Evolutionary conservation across 805 yeast genomes (phyloP).

Genomic region (Teunomyces tritomae): DNA sequence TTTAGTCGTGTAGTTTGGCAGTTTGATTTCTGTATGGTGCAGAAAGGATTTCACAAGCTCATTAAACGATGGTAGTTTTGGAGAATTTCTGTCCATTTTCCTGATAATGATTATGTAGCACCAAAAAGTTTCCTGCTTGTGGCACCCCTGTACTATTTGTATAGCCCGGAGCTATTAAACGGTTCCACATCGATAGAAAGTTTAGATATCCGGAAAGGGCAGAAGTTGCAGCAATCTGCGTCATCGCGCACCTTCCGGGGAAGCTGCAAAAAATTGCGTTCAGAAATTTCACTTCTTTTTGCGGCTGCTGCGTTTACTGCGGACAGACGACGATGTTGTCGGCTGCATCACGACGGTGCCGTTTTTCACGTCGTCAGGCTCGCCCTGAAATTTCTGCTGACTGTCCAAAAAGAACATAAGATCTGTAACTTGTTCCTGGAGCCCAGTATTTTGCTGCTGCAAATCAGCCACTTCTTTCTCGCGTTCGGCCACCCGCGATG

Average conservation of each 20-base stretch:
- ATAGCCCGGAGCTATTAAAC: neutral
- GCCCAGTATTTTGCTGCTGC: constrained; percentile 42
- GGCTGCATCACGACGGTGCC: constrained; percentile 58
- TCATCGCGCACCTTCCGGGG: neutral
- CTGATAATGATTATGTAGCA: neutral
- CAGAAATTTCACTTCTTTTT: neutral
- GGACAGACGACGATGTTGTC: constrained; percentile 8
- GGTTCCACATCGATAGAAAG: constrained; percentile 1
- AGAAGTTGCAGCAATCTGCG: constrained; percentile 1
- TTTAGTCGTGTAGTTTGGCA: neutral
- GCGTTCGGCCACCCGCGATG: constrained; percentile 22
- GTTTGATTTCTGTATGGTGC: neutral
- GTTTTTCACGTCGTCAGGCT: constrained; percentile 68
- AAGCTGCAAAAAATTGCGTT: neutral
- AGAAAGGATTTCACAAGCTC: neutral
- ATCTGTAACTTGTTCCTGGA: constrained; percentile 67
- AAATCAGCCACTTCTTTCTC: constrained; percentile 26
- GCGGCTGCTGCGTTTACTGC: too few relatives aligned
- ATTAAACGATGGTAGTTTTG: constrained; percentile 1
- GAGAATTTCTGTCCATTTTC: neutral
- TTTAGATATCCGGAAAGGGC: neutral
- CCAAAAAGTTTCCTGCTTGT: too few relatives aligned
- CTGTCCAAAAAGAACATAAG: constrained; percentile 78
- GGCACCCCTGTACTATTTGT: neutral
- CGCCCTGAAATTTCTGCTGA: constrained; percentile 67